phyloP scores from a whole-genome alignment of 371 early-diverging fungal species.

The Lichtheimia ornata region DNA sequence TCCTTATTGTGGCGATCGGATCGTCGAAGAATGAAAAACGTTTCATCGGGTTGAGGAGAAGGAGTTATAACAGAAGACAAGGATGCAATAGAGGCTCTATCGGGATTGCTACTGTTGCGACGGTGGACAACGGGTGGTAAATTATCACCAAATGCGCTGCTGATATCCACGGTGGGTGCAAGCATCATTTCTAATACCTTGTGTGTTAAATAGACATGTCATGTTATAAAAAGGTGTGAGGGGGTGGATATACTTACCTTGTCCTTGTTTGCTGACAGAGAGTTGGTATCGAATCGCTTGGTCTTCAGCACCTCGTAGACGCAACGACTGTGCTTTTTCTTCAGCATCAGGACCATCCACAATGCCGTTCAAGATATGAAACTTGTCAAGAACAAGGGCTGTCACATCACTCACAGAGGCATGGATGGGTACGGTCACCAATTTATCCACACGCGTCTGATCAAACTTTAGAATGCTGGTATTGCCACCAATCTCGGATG shows the following conservation, averaged over 20 bases:
- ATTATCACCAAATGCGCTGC: slow-evolving; percentile 37
- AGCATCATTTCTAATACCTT: slow-evolving; percentile 19
- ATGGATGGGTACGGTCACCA: slow-evolving; percentile 32
- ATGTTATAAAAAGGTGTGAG: too few species aligned
- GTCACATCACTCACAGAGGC: slow-evolving; percentile 39
- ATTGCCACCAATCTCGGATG: slow-evolving; percentile 21
- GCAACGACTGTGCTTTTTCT: slow-evolving; percentile 28
- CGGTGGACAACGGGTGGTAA: slow-evolving; percentile 35
- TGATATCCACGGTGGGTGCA: slow-evolving; percentile 22
- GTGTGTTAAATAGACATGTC: background rate
- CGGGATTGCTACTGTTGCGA: slow-evolving; percentile 41
- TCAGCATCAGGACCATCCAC: slow-evolving; percentile 30
- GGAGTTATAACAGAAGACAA: slow-evolving; percentile 32
- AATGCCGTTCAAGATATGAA: slow-evolving; percentile 51
- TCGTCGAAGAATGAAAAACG: slow-evolving; percentile 39
- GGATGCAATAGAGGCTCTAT: slow-evolving; percentile 40
- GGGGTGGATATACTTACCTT: too few species aligned
- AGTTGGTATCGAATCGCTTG: slow-evolving; percentile 33
- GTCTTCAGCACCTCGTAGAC: slow-evolving; percentile 25
- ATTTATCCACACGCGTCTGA: slow-evolving; percentile 40
- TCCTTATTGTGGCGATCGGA: background rate
- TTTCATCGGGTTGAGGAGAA: slow-evolving; percentile 41
- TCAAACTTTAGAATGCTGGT: slow-evolving; percentile 20
- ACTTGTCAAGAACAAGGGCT: slow-evolving; percentile 41
- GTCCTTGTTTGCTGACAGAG: slow-evolving; percentile 21